Conservation (phyloP, 83 land plant genomes). For the Thuja plicata region DNA sequence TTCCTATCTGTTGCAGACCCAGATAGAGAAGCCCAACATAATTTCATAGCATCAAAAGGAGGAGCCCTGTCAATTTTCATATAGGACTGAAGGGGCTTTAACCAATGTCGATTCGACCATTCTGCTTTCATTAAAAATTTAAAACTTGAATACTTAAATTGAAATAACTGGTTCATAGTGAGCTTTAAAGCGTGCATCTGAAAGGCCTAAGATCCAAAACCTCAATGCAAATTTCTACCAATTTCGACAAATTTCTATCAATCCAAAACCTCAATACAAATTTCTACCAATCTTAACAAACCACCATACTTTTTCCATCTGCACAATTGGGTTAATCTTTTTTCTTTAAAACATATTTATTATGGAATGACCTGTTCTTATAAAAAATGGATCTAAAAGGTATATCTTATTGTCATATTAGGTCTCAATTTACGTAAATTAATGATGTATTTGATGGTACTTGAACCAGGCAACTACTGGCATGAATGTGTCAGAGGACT, state of each 20-base stretch:
- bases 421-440: not conserved
- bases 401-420: not conserved
- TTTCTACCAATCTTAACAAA: not conserved
- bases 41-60: not conserved
- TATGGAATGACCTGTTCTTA: not conserved
- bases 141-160: not conserved
- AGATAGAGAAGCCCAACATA: not conserved
- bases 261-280: not conserved
- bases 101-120: not conserved
- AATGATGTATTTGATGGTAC: not conserved
- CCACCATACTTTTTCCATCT: not conserved
- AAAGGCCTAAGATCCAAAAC: not conserved
- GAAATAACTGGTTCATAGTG: not conserved
- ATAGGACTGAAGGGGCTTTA: not conserved
- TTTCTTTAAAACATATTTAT: not conserved
- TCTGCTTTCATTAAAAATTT: not conserved
- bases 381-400: not conserved
- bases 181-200: not conserved
- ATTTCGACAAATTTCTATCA: not conserved
- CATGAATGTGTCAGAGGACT: slow-evolving; percentile 62
- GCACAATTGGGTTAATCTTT: not conserved
- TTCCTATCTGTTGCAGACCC: not conserved
- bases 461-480: slow-evolving; percentile 50
- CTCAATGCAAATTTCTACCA: not conserved
- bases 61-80: not conserved